These are phyloP conservation scores for Trichosanthes truncata DNA, from an alignment of 306 rosid genomes.

Conservation along the genomic window DNA sequence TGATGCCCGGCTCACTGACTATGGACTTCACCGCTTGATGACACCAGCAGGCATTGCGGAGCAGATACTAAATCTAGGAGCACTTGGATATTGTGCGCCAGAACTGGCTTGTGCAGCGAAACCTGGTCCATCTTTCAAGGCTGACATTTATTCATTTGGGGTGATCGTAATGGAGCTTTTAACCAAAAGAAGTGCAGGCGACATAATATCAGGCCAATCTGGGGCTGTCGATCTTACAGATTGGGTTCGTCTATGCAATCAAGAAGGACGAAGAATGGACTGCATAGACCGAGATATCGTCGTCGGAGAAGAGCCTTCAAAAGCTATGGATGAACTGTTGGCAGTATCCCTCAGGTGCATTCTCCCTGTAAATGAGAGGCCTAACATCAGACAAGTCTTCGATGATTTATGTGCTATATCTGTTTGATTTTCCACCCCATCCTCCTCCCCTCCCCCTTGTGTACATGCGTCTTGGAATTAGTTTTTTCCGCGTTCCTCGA, in stretches of 20 bases:
- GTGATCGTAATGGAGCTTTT: slow-evolving; percentile 88
- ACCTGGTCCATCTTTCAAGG: slow-evolving; percentile 79
- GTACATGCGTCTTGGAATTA: slow-evolving; percentile 14
- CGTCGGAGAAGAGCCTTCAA: slow-evolving; percentile 69
- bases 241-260: slow-evolving; percentile 93
- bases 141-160: slow-evolving; percentile 87
- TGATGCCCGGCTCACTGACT: slow-evolving; percentile 59
- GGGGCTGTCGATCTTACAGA: slow-evolving; percentile 97
- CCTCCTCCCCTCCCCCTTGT: background rate
- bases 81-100: slow-evolving; percentile 90
- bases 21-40: slow-evolving; percentile 90
- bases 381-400: slow-evolving; percentile 94
- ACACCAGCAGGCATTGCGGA: slow-evolving; percentile 78
- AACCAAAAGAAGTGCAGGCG: slow-evolving; percentile 93
- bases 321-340: slow-evolving; percentile 77
- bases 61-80: slow-evolving; percentile 89
- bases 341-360: slow-evolving; percentile 81
- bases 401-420: slow-evolving; percentile 75
- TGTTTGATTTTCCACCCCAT: slow-evolving; percentile 28
- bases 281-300: slow-evolving; percentile 89
- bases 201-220: slow-evolving; percentile 87
- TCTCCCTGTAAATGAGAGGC: slow-evolving; percentile 98
- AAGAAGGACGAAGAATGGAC: slow-evolving; percentile 91
- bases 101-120: slow-evolving; percentile 67
- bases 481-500: slow-evolving; percentile 44